Conservation (phyloP, 2,329 filamentous ascomycete genomes). For the Neurospora sp. region DNA sequence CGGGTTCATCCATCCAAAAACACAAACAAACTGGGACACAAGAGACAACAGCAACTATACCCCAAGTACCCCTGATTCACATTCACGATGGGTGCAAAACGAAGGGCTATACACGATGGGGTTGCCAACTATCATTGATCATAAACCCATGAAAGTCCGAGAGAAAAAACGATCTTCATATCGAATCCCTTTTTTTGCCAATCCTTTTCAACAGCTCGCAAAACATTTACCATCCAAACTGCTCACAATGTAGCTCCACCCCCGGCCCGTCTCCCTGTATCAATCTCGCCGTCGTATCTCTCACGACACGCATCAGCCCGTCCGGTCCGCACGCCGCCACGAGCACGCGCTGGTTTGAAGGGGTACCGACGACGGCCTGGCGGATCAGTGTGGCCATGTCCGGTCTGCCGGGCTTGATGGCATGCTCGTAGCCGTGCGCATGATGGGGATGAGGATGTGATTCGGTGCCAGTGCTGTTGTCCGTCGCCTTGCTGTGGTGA, state of each 20-base stretch:
- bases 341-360: conserved; percentile 28
- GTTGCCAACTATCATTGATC: neutral
- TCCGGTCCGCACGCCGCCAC: conserved; percentile 40
- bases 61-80: neutral
- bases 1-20: neutral
- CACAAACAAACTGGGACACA: neutral
- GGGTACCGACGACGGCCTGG: conserved; percentile 25
- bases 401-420: conserved; percentile 30
- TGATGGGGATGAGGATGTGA: neutral
- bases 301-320: conserved; percentile 33
- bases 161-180: neutral
- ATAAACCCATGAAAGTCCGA: neutral
- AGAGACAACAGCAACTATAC: neutral
- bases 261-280: conserved; percentile 35
- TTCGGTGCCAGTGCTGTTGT: neutral
- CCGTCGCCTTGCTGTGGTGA: conserved; percentile 4
- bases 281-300: conserved; percentile 32
- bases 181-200: too few relatives aligned
- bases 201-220: neutral
- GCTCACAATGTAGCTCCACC: conserved; percentile 41
- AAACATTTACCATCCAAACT: conserved; percentile 33
- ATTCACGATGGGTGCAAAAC: neutral
- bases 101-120: neutral
- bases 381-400: conserved; percentile 30
- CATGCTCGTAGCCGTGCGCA: conserved; percentile 12